Evolutionary conservation across 2,329 filamentous ascomycete genomes (phyloP).

Genomic region (Hypoxylon sp.): DNA sequence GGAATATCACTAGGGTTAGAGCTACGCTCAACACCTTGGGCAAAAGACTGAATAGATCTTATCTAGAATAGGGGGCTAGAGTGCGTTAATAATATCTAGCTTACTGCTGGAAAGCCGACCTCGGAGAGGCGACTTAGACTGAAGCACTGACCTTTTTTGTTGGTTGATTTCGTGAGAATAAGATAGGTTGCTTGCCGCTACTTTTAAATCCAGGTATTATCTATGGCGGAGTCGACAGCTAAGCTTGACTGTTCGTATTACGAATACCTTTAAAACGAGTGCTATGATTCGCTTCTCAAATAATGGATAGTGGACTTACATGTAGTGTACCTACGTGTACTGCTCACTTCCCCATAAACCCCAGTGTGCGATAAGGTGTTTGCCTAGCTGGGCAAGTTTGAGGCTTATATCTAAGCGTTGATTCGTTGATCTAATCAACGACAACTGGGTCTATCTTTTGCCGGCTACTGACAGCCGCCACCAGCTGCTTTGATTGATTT

Average conservation of each 20-base stretch:
- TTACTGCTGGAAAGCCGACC: not conserved
- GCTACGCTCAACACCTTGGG: not conserved
- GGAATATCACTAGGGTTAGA: not conserved
- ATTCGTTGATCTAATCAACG: conserved; percentile 21
- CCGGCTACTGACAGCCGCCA: not conserved
- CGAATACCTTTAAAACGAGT: not conserved
- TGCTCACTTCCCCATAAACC: not conserved
- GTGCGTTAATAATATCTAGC: conserved; percentile 1
- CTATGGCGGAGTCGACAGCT: not conserved
- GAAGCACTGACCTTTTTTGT: not conserved
- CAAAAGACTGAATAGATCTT: conserved; percentile 20
- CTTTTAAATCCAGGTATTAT: not conserved
- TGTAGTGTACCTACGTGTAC: not conserved
- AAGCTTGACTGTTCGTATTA: not conserved
- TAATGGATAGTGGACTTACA: not conserved
- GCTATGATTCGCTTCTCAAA: not conserved
- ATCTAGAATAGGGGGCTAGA: conserved; percentile 2
- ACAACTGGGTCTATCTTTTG: not conserved
- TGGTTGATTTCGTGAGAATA: not conserved
- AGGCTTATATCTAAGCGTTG: conserved; percentile 16
- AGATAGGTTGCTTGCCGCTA: not conserved
- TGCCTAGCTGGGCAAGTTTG: conserved; percentile 28
- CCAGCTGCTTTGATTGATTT: not conserved
- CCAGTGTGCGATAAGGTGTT: conserved; percentile 16
- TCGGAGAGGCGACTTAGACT: not conserved